Conservation (phyloP, 108 stramenopile species). For the Craspedostauros australis region DNA sequence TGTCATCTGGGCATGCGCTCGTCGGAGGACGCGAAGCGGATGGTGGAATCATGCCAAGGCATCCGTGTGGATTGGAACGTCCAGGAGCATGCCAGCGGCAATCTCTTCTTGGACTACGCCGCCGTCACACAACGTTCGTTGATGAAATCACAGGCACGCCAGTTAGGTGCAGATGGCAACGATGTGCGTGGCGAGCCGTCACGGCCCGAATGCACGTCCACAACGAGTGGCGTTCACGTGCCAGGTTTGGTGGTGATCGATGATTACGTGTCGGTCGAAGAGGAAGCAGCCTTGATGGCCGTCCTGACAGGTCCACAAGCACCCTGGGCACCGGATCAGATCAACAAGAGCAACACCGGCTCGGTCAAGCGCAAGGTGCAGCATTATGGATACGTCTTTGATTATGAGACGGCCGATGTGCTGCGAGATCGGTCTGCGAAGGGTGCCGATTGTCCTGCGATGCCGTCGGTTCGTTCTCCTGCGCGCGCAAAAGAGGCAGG, state of each 20-base stretch:
- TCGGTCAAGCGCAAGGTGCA: slow-evolving; percentile 68
- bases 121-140: slow-evolving; percentile 42
- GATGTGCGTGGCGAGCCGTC: slow-evolving; percentile 42
- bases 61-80: slow-evolving; percentile 21
- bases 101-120: slow-evolving; percentile 72
- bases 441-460: slow-evolving; percentile 39
- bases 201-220: slow-evolving; percentile 77
- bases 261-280: slow-evolving; percentile 47
- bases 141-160: slow-evolving; percentile 15
- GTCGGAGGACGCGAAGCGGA: slow-evolving; percentile 36
- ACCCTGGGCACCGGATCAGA: slow-evolving; percentile 79
- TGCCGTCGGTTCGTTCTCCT: slow-evolving; percentile 41
- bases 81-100: slow-evolving; percentile 24
- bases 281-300: slow-evolving; percentile 70
- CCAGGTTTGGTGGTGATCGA: slow-evolving; percentile 59
- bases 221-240: slow-evolving; percentile 49
- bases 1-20: slow-evolving; percentile 51
- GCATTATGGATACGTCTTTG: slow-evolving; percentile 93
- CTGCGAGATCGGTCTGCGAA: slow-evolving; percentile 36
- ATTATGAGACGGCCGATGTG: slow-evolving; percentile 83
- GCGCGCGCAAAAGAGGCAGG: slow-evolving; percentile 9
- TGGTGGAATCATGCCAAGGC: slow-evolving; percentile 54
- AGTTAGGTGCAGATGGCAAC: slow-evolving; percentile 8
- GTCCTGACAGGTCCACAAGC: slow-evolving; percentile 73
- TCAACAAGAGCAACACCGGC: slow-evolving; percentile 48